A percentile compares a stretch with the other conserved stretches of the same genome.
These are phyloP conservation scores for Scytalidium sp. DNA, from an alignment of 2,329 filamentous ascomycete species.

Conservation along the genomic window DNA sequence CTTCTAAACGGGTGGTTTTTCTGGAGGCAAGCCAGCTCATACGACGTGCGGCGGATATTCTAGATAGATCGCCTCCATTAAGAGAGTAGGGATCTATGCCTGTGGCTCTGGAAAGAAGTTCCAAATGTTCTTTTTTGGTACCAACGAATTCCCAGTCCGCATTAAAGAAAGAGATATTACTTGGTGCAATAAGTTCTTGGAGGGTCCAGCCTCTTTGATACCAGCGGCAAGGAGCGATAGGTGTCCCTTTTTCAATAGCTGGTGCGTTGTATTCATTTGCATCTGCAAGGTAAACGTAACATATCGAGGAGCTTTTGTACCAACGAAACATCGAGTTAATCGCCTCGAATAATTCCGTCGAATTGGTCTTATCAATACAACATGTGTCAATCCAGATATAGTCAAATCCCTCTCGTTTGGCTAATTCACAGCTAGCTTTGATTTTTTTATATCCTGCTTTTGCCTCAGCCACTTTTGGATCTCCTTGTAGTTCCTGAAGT, in stretches of 20 bases:
- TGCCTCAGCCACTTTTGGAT: not conserved
- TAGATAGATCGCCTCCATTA: conserved; percentile 1
- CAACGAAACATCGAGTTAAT: conserved; percentile 11
- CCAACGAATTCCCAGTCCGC: conserved; percentile 7
- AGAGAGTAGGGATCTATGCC: not conserved
- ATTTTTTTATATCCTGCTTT: conserved; percentile 1
- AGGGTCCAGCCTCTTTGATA: conserved; percentile 8
- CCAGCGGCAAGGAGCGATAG: conserved; percentile 1
- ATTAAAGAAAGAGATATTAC: conserved; percentile 3
- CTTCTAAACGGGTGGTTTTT: conserved; percentile 32
- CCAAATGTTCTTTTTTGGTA: conserved; percentile 4
- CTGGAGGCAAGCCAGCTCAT: conserved; percentile 39
- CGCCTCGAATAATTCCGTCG: conserved; percentile 7
- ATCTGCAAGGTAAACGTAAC: conserved; percentile 8
- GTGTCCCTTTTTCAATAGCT: not conserved
- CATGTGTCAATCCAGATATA: conserved; percentile 11
- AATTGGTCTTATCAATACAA: conserved; percentile 10
- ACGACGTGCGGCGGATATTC: conserved; percentile 25
- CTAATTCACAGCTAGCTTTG: conserved; percentile 6
- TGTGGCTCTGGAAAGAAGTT: conserved; percentile 1
- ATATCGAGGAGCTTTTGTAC: conserved; percentile 5
- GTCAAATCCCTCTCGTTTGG: conserved; percentile 3
- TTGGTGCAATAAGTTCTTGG: conserved; percentile 8
- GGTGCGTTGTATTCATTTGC: not conserved
- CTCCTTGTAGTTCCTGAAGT: conserved; percentile 2